phyloP scores from a whole-genome alignment of 345 rosid species.

The Aethionema arabicum region DNA sequence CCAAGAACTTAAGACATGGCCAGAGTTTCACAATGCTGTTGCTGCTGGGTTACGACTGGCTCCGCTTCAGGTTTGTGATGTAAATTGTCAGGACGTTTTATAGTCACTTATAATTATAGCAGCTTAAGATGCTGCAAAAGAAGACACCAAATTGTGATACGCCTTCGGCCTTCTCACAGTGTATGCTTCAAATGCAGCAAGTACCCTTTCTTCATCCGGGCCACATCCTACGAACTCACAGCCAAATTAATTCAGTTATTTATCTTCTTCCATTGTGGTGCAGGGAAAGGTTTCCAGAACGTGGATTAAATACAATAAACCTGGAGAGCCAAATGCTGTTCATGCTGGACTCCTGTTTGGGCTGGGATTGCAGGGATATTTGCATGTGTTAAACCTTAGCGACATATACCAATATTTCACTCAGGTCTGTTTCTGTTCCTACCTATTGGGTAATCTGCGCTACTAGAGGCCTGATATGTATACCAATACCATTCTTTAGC shows the following conservation, averaged over 20 bases:
- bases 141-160: slow-evolving; percentile 10
- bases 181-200: slow-evolving; percentile 24
- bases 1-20: slow-evolving; percentile 95
- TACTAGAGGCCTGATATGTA: slow-evolving; percentile 17
- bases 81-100: slow-evolving; percentile 26
- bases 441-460: slow-evolving; percentile 3
- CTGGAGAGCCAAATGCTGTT: slow-evolving; percentile 74
- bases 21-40: slow-evolving; percentile 99
- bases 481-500: not conserved
- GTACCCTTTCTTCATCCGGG: slow-evolving; percentile 3
- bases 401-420: slow-evolving; percentile 85
- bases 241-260: slow-evolving; percentile 17
- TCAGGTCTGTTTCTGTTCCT: slow-evolving; percentile 52
- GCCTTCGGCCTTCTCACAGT: slow-evolving; percentile 12
- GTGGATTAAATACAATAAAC: slow-evolving; percentile 91
- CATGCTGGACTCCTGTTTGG: slow-evolving; percentile 98
- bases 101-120: not conserved
- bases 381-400: slow-evolving; percentile 65
- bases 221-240: not conserved
- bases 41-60: slow-evolving; percentile 95
- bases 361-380: slow-evolving; percentile 90
- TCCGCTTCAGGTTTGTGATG: slow-evolving; percentile 73
- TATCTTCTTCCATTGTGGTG: slow-evolving; percentile 29
- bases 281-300: slow-evolving; percentile 98
- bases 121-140: slow-evolving; percentile 15